Conservation (phyloP, 2,329 filamentous ascomycete genomes). For the Microascus cirrosus region DNA sequence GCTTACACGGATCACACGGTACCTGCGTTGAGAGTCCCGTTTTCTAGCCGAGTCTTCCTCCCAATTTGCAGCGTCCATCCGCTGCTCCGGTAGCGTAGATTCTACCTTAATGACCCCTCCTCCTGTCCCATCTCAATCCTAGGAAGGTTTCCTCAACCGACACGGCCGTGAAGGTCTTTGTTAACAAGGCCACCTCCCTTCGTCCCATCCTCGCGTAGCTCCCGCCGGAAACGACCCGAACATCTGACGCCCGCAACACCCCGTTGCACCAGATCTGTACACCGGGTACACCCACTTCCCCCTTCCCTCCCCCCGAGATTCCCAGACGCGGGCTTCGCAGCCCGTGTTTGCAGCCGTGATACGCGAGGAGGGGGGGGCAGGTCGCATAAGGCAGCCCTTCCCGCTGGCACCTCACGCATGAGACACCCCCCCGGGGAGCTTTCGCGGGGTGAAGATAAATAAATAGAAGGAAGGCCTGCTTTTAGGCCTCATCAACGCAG, state of each 20-base stretch:
- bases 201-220: background rate
- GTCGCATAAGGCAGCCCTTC: background rate
- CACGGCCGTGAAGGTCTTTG: too few relatives aligned
- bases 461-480: background rate
- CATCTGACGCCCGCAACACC: background rate
- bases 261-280: background rate
- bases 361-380: background rate
- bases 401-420: background rate
- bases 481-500: background rate
- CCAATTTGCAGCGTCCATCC: too few relatives aligned
- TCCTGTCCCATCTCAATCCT: too few relatives aligned
- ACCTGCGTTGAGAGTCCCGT: too few relatives aligned
- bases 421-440: background rate
- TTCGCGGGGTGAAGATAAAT: background rate
- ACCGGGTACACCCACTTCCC: background rate
- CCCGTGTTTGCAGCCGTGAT: background rate
- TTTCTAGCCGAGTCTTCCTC: too few relatives aligned
- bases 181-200: background rate
- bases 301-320: background rate
- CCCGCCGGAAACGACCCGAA: background rate
- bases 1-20: too few relatives aligned
- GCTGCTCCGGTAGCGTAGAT: too few relatives aligned
- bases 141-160: too few relatives aligned
- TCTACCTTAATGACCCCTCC: too few relatives aligned
- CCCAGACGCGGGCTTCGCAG: background rate